These are phyloP conservation scores for Pseudonectria buxi DNA, from an alignment of 2,329 filamentous ascomycete species.

Conservation along the genomic window DNA sequence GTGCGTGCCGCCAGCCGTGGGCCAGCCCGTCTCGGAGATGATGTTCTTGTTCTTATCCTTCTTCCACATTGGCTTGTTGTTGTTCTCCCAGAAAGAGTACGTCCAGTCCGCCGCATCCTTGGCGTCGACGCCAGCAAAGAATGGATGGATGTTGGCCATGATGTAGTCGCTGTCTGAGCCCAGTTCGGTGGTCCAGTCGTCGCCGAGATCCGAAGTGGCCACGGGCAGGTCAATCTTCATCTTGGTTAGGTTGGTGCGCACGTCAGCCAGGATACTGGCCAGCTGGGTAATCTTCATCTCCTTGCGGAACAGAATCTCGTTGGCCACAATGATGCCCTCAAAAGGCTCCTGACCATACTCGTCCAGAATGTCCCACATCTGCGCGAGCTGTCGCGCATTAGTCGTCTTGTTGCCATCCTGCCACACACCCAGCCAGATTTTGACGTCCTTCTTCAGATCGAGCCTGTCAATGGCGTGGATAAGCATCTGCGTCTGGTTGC, in stretches of 20 bases:
- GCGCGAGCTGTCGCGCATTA: slow-evolving; percentile 70
- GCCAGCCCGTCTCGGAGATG: slow-evolving; percentile 91
- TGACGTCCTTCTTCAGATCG: slow-evolving; percentile 63
- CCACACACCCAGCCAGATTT: slow-evolving; percentile 94
- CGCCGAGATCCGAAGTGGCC: slow-evolving; percentile 81
- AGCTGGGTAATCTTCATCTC: slow-evolving; percentile 63
- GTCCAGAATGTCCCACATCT: slow-evolving; percentile 81
- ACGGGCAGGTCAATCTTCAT: slow-evolving; percentile 66
- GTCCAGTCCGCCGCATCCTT: slow-evolving; percentile 72
- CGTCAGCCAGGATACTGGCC: slow-evolving; percentile 55
- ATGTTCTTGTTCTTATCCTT: slow-evolving; percentile 60
- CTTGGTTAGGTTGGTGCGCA: slow-evolving; percentile 64
- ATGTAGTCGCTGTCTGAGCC: slow-evolving; percentile 71
- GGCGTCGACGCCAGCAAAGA: slow-evolving; percentile 75
- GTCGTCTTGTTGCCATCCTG: slow-evolving; percentile 78
- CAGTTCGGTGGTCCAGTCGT: slow-evolving; percentile 72
- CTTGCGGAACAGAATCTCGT: slow-evolving; percentile 72
- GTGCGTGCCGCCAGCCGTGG: slow-evolving; percentile 69
- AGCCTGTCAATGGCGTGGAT: slow-evolving; percentile 73
- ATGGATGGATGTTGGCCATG: slow-evolving; percentile 96
- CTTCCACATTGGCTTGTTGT: slow-evolving; percentile 62
- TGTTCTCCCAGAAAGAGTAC: slow-evolving; percentile 67
- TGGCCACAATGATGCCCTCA: slow-evolving; percentile 74
- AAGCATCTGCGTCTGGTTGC: slow-evolving; percentile 94
- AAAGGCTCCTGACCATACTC: slow-evolving; percentile 62